Percentiles rank a stretch among this genome's conserved stretches.
phyloP scores from a whole-genome alignment of 1,284 basidiomycete species.

The Pyrrhoderma noxium region DNA sequence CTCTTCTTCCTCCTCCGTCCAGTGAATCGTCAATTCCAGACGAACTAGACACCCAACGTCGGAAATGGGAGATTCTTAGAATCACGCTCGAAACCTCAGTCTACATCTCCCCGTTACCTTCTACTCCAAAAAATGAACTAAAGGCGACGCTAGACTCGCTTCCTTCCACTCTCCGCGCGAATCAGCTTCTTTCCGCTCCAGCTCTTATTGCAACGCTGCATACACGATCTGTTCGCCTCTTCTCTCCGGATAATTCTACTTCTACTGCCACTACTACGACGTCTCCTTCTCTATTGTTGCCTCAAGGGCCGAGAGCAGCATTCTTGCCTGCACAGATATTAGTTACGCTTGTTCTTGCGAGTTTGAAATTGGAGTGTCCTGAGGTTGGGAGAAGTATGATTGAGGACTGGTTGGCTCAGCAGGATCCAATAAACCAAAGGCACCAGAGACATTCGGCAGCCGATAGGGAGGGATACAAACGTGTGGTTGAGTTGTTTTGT shows the following conservation, averaged over 20 bases:
- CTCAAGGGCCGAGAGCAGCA: conserved; percentile 35
- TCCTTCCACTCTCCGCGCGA: conserved; percentile 32
- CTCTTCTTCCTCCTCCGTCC: conserved; percentile 45
- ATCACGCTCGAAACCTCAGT: conserved; percentile 73
- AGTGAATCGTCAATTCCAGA: conserved; percentile 30
- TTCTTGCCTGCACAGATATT: conserved; percentile 63
- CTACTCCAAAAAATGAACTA: conserved; percentile 25
- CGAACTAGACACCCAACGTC: conserved; percentile 44
- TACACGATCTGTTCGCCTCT: too few relatives aligned
- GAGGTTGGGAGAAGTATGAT: conserved; percentile 55
- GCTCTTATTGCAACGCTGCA: too few relatives aligned
- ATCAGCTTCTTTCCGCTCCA: conserved; percentile 47
- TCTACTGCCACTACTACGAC: too few relatives aligned
- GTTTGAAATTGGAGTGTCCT: conserved; percentile 56
- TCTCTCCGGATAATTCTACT: conserved; percentile 26
- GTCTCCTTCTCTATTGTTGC: conserved; percentile 46
- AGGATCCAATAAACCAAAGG: conserved; percentile 30
- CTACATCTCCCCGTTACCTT: conserved; percentile 44
- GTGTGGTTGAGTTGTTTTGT: conserved; percentile 67
- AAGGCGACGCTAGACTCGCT: conserved; percentile 30
- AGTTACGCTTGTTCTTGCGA: conserved; percentile 58
- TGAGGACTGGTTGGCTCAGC: conserved; percentile 66
- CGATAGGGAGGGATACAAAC: conserved; percentile 54
- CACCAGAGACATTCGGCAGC: conserved; percentile 19
- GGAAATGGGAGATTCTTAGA: conserved; percentile 78